Base-by-base conservation (phyloP, 225 moss, liverwort and hornwort genomes). In the Ulota crispa region DNA sequence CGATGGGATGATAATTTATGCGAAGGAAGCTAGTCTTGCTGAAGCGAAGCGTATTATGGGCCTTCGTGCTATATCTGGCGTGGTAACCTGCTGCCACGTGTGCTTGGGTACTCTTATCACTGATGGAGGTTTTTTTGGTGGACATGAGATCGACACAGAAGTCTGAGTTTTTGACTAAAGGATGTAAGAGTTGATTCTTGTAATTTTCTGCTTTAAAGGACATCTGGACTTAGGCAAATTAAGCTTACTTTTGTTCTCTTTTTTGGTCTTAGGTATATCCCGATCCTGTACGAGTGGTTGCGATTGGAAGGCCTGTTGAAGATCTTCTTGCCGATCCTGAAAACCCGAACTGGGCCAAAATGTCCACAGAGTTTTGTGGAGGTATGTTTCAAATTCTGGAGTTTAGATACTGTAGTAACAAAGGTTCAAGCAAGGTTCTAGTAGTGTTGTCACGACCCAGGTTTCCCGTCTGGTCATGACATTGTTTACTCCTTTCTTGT, bases 311-410 rank as follows among this genome's bases (percentile, higher is more conserved):
- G 79, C 86, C 92, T 32, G 88, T 92, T 20, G 92, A 92, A 72
- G 92, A 88, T 45, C 84, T 92, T 54, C 82, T 92, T 75, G 83
- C 84, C 21, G 86, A 92, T 77, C 92, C 89, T 60, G 86, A 88
- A 76, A 88, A 89, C 34, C 88, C 89, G 0, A 82, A 86, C 27
- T 92, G 88, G 89, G 84, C 84, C 52, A 86, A 77, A 74, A 72
- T 89, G 73, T 92, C 92, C 21, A 89, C 88, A n/a, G 92, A 92
- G 60, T 89, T 92, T 43, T 92, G 92, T 79, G 92, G 89, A 84
- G 92, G 92, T 90, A 71, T 24, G 4, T 66, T 62, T 39, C 14
- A 75, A 19, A 53, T 27, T 59, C 39, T 18, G 30, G 57, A n/a
- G 12, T 42, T 82, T 26, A 27, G 54, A 63, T 82, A 18, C 47